Conservation (phyloP, 345 rosid species). For the Salix koriyanagi region DNA sequence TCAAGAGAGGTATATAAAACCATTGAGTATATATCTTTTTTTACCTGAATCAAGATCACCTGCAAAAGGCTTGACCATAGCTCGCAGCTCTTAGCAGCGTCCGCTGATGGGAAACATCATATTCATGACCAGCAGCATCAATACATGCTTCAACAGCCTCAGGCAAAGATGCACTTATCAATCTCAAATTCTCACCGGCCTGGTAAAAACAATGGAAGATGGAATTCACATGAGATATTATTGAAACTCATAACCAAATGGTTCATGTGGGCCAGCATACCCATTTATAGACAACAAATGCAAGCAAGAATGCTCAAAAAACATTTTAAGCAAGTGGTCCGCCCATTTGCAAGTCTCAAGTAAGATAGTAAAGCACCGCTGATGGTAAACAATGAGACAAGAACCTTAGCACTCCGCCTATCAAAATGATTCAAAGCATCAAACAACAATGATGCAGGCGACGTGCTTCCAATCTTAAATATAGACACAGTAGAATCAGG, state of each 20-base stretch:
- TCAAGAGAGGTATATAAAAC: neutral
- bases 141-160: slow-evolving; percentile 95
- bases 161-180: slow-evolving; percentile 75
- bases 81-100: slow-evolving; percentile 92
- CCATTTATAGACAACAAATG: neutral
- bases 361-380: neutral
- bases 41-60: slow-evolving; percentile 32
- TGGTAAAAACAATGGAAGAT: slow-evolving; percentile 32
- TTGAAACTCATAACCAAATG: neutral
- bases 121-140: slow-evolving; percentile 96
- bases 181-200: slow-evolving; percentile 97
- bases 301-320: neutral
- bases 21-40: neutral
- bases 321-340: neutral
- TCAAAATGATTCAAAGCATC: slow-evolving; percentile 99
- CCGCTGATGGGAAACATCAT: slow-evolving; percentile 71
- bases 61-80: slow-evolving; percentile 99
- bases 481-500: slow-evolving; percentile 93
- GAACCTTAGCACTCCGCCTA: slow-evolving; percentile 87
- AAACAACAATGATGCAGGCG: slow-evolving; percentile 81
- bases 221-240: neutral
- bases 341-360: neutral
- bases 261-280: neutral
- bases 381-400: slow-evolving; percentile 6
- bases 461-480: slow-evolving; percentile 93